Evolutionary conservation across 2,329 filamentous ascomycete species (phyloP).

Genomic region (Calonectria pseudoturangicola): DNA sequence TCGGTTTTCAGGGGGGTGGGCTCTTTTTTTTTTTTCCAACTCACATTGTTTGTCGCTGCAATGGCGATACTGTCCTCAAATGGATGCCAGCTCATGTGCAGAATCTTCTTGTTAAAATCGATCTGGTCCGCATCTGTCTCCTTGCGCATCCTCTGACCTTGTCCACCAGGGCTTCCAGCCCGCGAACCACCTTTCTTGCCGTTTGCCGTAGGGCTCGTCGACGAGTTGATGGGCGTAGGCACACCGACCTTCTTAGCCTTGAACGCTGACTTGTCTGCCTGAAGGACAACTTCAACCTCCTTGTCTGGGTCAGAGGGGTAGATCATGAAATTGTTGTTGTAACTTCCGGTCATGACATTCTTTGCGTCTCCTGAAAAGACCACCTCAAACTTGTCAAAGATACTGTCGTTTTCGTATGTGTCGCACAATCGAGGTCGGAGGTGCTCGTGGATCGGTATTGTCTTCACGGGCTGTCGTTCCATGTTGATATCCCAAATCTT

Average conservation of each 20-base stretch:
- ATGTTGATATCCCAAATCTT: slow-evolving; percentile 99
- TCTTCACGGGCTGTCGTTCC: slow-evolving; percentile 98
- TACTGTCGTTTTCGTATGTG: slow-evolving; percentile 99
- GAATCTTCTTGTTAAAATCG: slow-evolving; percentile 99
- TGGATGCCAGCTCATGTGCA: slow-evolving; percentile 99
- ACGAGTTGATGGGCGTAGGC: slow-evolving; percentile 94
- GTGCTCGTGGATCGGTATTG: slow-evolving; percentile 98
- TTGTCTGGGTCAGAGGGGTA: slow-evolving; percentile 97
- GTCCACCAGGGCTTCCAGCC: slow-evolving; percentile 87
- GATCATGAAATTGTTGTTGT: slow-evolving; percentile 99
- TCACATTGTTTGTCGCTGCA: slow-evolving; percentile 98
- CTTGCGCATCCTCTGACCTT: slow-evolving; percentile 96
- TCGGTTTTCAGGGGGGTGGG: neutral
- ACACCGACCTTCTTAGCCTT: slow-evolving; percentile 99
- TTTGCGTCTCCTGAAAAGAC: slow-evolving; percentile 98
- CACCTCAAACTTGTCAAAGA: slow-evolving; percentile 99
- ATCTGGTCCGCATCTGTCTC: slow-evolving; percentile 99
- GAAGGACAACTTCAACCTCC: slow-evolving; percentile 96
- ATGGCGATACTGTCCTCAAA: slow-evolving; percentile 99
- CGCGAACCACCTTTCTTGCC: slow-evolving; percentile 93
- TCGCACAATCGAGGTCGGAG: slow-evolving; percentile 95
- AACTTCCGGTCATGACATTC: slow-evolving; percentile 99
- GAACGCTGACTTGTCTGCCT: slow-evolving; percentile 99
- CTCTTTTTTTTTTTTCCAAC: slow-evolving; percentile 60
- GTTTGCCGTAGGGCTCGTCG: slow-evolving; percentile 82